Evolutionary conservation across 257 asterid genomes (phyloP).

Genomic region (Orobanche coerulescens): DNA sequence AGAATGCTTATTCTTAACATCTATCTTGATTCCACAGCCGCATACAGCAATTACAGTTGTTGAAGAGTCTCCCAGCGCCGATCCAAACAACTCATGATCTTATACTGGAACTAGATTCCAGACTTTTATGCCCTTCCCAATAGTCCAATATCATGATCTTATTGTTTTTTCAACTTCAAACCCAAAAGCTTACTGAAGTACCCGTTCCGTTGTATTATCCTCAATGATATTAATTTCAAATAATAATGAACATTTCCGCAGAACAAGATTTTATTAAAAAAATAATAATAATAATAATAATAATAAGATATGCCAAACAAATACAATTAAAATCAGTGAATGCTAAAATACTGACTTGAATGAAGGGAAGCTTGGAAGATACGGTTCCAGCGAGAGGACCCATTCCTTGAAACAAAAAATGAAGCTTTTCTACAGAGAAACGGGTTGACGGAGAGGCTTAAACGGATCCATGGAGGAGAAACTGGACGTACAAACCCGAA

Average conservation of each 20-base stretch:
- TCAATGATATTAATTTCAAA: neutral
- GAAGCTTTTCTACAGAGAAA: conserved; percentile 25
- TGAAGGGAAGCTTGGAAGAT: conserved; percentile 43
- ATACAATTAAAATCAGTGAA: neutral
- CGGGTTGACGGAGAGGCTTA: conserved; percentile 33
- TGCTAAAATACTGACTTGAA: conserved; percentile 37
- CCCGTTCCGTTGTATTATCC: neutral
- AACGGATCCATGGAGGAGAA: conserved; percentile 33
- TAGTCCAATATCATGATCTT: no score
- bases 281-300: no score
- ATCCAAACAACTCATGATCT: no score
- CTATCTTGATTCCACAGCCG: conserved; percentile 7
- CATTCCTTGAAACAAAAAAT: conserved; percentile 28
- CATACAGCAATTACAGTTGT: neutral
- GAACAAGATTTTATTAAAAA: neutral
- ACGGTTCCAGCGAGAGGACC: conserved; percentile 27
- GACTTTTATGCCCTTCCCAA: no score
- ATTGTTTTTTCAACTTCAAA: no score
- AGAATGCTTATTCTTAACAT: neutral
- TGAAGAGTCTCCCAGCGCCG: neutral
- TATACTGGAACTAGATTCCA: no score
- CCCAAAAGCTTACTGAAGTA: neutral
- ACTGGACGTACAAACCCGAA: conserved; percentile 39
- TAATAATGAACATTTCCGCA: neutral
- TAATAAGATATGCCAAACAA: no score